These are phyloP conservation scores for Basipetospora chlamydospora DNA, from an alignment of 2,329 filamentous ascomycete genomes.

Conservation along the genomic window DNA sequence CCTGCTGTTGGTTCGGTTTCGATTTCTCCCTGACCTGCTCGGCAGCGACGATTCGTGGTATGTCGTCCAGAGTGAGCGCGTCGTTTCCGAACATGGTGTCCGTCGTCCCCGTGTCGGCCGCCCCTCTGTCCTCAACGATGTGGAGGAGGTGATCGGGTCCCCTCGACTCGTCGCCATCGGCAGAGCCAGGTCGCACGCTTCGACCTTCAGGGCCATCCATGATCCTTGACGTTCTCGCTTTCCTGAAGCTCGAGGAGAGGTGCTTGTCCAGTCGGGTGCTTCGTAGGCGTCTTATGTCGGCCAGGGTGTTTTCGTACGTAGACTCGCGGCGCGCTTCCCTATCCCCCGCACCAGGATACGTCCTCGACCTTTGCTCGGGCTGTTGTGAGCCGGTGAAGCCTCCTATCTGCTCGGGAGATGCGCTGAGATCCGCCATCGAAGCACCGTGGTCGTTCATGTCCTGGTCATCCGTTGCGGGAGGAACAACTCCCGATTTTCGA, in stretches of 20 bases:
- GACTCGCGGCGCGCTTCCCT: conserved; percentile 50
- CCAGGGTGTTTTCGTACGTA: conserved; percentile 88
- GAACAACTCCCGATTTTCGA: conserved; percentile 66
- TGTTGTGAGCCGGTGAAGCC: neutral
- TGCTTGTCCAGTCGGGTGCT: conserved; percentile 92
- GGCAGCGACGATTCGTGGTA: conserved; percentile 86
- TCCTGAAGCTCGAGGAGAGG: conserved; percentile 81
- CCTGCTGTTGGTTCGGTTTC: conserved; percentile 47
- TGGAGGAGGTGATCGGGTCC: conserved; percentile 37
- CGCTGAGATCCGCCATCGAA: conserved; percentile 27
- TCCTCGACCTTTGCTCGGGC: conserved; percentile 55
- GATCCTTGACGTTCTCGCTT: conserved; percentile 78
- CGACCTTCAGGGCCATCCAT: conserved; percentile 63
- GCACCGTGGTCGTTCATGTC: conserved; percentile 53
- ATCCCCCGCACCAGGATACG: conserved; percentile 44
- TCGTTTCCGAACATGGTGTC: conserved; percentile 85
- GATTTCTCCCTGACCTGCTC: conserved; percentile 91
- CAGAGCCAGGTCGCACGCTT: conserved; percentile 54
- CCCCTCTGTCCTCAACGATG: conserved; percentile 67
- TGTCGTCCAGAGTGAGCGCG: conserved; percentile 87
- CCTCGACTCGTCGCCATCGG: conserved; percentile 41
- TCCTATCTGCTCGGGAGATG: conserved; percentile 29
- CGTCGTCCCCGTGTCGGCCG: conserved; percentile 52
- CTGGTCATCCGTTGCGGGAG: conserved; percentile 60
- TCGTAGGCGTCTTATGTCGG: conserved; percentile 80